A percentile compares a stretch with the other conserved stretches of the same genome.
Conservation (phyloP, 352 stramenopile species). For the Pythium biforme region DNA sequence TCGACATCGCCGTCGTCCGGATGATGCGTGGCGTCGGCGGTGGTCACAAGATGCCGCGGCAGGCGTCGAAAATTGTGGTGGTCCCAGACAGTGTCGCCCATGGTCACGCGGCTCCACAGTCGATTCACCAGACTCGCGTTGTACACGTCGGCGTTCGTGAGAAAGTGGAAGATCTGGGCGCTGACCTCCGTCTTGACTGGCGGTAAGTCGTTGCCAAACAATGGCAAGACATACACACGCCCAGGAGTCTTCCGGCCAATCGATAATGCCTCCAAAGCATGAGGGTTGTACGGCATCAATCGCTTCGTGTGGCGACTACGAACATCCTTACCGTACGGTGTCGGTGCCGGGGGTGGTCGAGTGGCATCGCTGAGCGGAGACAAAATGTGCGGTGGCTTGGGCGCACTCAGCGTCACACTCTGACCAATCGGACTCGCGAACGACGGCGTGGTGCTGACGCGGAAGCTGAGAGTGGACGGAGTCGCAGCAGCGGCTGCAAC, state of each 20-base stretch:
- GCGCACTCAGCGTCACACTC: background rate
- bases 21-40: conserved; percentile 19
- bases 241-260: conserved; percentile 20
- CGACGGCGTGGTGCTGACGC: conserved; percentile 4
- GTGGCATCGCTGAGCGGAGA: conserved; percentile 32
- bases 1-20: conserved; percentile 16
- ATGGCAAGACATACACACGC: conserved; percentile 61
- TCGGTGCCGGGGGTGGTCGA: conserved; percentile 14
- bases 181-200: conserved; percentile 63
- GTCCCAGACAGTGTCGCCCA: conserved; percentile 75
- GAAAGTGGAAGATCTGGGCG: conserved; percentile 62
- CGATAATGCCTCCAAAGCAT: conserved; percentile 18
- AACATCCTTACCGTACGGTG: background rate
- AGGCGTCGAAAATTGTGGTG: conserved; percentile 61
- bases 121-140: conserved; percentile 84
- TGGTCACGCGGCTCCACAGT: conserved; percentile 77
- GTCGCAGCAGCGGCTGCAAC: background rate
- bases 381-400: conserved; percentile 10
- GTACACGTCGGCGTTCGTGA: conserved; percentile 77
- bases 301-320: conserved; percentile 8
- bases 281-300: conserved; percentile 16
- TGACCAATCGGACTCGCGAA: conserved; percentile 14
- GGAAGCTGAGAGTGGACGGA: conserved; percentile 5
- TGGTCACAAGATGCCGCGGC: background rate
- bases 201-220: conserved; percentile 63